A percentile compares a stretch with the other conserved stretches of the same genome.
phyloP scores from a whole-genome alignment of 768 basidiomycete species.

The Auricularia heimuer region DNA sequence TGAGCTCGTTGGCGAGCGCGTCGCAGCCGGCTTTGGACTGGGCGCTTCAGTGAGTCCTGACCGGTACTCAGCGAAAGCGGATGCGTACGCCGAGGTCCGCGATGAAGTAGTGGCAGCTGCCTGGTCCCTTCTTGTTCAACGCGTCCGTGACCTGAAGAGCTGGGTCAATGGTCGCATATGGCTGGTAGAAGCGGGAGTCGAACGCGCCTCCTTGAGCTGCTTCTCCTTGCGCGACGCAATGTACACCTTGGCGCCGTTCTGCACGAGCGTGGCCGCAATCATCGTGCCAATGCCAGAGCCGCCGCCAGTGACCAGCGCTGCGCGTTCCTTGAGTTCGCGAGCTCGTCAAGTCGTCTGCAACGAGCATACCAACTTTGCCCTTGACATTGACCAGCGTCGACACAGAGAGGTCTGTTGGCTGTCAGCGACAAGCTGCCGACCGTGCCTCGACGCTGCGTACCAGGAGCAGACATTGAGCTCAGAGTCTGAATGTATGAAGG shows the following conservation, averaged over 20 bases:
- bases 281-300: slow-evolving; percentile 76
- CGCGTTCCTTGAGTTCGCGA: background rate
- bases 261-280: slow-evolving; percentile 73
- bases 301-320: slow-evolving; percentile 76
- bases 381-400: slow-evolving; percentile 52
- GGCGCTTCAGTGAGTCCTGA: background rate
- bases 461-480: too few species aligned
- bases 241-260: slow-evolving; percentile 84
- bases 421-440: too few species aligned
- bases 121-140: slow-evolving; percentile 50
- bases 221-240: slow-evolving; percentile 79
- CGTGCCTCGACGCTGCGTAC: too few species aligned
- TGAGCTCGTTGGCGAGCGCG: slow-evolving; percentile 55
- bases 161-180: background rate
- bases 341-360: background rate
- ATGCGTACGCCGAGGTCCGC: slow-evolving; percentile 58
- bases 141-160: slow-evolving; percentile 39
- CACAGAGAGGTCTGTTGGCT: slow-evolving; percentile 36
- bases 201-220: slow-evolving; percentile 60
- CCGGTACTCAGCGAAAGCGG: too few species aligned
- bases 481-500: too few species aligned
- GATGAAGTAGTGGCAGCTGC: slow-evolving; percentile 60
- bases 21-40: slow-evolving; percentile 76
- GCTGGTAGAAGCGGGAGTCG: background rate
- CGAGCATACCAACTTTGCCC: slow-evolving; percentile 53